Evolutionary conservation across 768 basidiomycete genomes (phyloP).

Genomic region (Tylopilus sp.): DNA sequence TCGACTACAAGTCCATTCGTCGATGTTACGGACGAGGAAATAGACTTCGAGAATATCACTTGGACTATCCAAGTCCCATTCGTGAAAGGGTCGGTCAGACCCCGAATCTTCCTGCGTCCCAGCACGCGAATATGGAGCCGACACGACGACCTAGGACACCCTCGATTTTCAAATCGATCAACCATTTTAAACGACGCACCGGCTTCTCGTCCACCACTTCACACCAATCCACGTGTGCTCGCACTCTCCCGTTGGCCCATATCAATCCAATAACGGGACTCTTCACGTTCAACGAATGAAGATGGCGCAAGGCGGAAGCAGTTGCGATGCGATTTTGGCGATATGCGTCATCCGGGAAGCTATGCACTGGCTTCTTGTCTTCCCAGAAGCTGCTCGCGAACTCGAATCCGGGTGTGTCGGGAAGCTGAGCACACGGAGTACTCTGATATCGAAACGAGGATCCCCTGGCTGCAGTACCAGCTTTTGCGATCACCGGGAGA

Average conservation of each 20-base stretch:
- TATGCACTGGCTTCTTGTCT: slow-evolving; percentile 55
- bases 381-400: slow-evolving; percentile 56
- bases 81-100: slow-evolving; percentile 36
- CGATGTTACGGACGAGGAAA: slow-evolving; percentile 51
- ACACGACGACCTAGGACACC: slow-evolving; percentile 41
- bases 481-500: slow-evolving; percentile 34
- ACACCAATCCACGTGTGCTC: slow-evolving; percentile 58
- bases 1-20: slow-evolving; percentile 45
- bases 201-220: slow-evolving; percentile 30
- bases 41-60: slow-evolving; percentile 47
- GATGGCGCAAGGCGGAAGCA: slow-evolving; percentile 46
- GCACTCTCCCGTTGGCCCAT: slow-evolving; percentile 49
- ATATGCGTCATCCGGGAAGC: slow-evolving; percentile 50
- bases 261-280: slow-evolving; percentile 53
- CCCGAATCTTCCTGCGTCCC: slow-evolving; percentile 12
- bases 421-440: slow-evolving; percentile 46
- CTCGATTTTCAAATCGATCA: neutral
- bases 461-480: slow-evolving; percentile 37
- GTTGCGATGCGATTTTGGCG: slow-evolving; percentile 58
- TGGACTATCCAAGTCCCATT: slow-evolving; percentile 47
- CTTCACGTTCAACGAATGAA: slow-evolving; percentile 43
- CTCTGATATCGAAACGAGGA: slow-evolving; percentile 51
- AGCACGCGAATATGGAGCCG: slow-evolving; percentile 42
- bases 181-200: slow-evolving; percentile 26
- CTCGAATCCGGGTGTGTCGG: slow-evolving; percentile 47